Base-by-base conservation (phyloP, 768 basidiomycete genomes). In the Mycena maculata region DNA sequence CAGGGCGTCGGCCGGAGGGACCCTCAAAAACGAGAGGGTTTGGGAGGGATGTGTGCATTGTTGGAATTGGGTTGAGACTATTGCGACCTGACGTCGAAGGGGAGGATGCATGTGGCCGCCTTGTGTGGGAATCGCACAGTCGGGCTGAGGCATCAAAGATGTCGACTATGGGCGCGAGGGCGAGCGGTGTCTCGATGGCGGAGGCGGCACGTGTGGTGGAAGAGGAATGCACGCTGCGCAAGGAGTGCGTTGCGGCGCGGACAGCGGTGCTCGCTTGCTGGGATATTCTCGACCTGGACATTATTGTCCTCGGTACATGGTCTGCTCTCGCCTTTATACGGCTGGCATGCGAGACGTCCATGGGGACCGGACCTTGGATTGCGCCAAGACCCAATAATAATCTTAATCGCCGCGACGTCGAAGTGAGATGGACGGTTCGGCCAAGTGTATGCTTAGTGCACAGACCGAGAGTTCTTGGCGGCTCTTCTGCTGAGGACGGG, bases 61-160 rank as follows among this genome's bases (percentile, higher is more conserved):
- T 18, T 2, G 49, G 30, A 2, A 1, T 20, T 16, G 18, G 48
- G 13, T 8, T 12, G 20, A 6, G 44, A 22, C 11, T 25, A 18
- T 28, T 15, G 25, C 48, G 15, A 27, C 5, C 25, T 15, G 15
- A 31, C 20, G 27, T 31, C 49, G 30, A 28, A 30, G 6, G 8
- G 8, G 6, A 33, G n/a, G 16, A 30, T 20, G 49, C 49, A 20
- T 11, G 49, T n/a, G 12, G 49, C n/a, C 13, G 7, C 6, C 9
- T 45, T 10, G n/a, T 20, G 20, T 42, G 47, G 7, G 49, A 15
- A 2, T 28, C 53, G 38, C 15, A 45, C 25, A 67, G 60, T 15
- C 59, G 44, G 4, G 38, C 33, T 1, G 65, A 59, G 27, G 50
- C 60, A 53, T 67, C 54, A 47, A 67, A 67, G n/a, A 67, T 67